Base-by-base conservation (phyloP, 495 filamentous ascomycete species). In the Mytilinidion resinicola region DNA sequence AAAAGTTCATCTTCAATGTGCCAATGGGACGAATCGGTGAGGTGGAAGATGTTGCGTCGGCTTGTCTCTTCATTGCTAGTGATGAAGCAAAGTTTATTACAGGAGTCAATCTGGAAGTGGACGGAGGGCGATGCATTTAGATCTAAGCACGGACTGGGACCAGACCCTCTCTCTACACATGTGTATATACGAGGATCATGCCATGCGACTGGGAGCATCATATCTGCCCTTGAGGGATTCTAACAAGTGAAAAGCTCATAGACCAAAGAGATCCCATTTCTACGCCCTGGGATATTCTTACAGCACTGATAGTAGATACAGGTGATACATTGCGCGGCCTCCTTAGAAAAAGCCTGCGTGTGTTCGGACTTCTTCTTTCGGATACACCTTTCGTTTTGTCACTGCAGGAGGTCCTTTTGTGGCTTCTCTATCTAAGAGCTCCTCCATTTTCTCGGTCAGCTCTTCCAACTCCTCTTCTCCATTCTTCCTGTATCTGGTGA, bases 401-500 rank as follows among this genome's bases (percentile, higher is more conserved):
- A 38, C 12, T 15, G 43, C 9, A 11, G 37, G 37, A 19, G 33
- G 36, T 55, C 46, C 46, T 10, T 49, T 10, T 17, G 68, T 59
- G 21, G 65, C 70, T 59, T 78, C 48, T 35, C 53, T 60, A 33
- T 75, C 73, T 55, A 89, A 58, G 44, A 70, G 38, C 33, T 56
- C 12, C 57, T 63, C 62, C 60, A 73, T 76, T 74, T 76, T 79
- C 69, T 77, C 67, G n/a, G 96, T 87, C 79, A 87, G 82, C 42
- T 70, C 63, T 69, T 91, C 85, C 62, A 96, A 74, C 36, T 76
- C 80, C 35, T 76, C 67, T 67, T 86, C 73, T 20, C 92, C 92
- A 55, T 80, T 70, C 60, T 77, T 69, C 53, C 93, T 78, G 75
- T 79, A 97, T 65, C 75, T 74, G 50, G 90, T 95, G n/a, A 95